Conservation (phyloP, 768 basidiomycete genomes). For the Dioszegia hungarica region DNA sequence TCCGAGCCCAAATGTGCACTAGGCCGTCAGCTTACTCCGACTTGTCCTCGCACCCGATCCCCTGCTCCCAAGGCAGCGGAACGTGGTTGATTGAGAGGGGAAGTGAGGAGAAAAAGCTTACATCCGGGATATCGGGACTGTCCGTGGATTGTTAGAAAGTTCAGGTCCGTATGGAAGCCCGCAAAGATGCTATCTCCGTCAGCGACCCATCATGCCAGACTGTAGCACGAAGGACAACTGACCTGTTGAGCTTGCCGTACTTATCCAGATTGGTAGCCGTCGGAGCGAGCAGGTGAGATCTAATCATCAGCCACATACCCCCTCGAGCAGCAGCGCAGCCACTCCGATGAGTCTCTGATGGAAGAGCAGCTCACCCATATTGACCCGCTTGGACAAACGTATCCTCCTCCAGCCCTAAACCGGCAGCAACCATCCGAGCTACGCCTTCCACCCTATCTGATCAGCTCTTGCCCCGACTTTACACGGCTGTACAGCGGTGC, state of each 20-base stretch:
- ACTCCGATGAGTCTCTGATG: too few species aligned
- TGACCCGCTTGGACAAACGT: conserved; percentile 71
- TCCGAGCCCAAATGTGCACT: conserved; percentile 89
- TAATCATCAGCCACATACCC: conserved; percentile 35
- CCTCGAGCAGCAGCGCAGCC: too few species aligned
- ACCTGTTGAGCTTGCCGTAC: conserved; percentile 55
- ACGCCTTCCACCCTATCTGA: conserved; percentile 68
- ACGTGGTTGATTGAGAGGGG: not conserved
- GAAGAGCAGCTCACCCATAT: conserved; percentile 81
- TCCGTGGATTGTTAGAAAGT: conserved; percentile 60
- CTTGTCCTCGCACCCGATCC: conserved; percentile 53
- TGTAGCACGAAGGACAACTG: conserved; percentile 4
- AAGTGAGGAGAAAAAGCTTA: conserved; percentile 53
- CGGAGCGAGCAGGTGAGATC: conserved; percentile 84
- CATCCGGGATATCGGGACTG: conserved; percentile 40
- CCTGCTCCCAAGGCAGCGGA: conserved; percentile 55
- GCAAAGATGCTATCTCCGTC: conserved; percentile 65
- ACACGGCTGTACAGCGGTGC: too few species aligned
- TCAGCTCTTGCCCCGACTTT: conserved; percentile 44
- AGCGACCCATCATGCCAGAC: too few species aligned
- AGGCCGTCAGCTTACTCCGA: conserved; percentile 33
- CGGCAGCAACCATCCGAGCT: conserved; percentile 81
- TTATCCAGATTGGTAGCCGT: conserved; percentile 84
- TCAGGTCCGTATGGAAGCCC: conserved; percentile 91
- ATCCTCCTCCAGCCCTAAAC: conserved; percentile 67